Conservation (phyloP, 352 stramenopile species). For the Pythium myriotylum region DNA sequence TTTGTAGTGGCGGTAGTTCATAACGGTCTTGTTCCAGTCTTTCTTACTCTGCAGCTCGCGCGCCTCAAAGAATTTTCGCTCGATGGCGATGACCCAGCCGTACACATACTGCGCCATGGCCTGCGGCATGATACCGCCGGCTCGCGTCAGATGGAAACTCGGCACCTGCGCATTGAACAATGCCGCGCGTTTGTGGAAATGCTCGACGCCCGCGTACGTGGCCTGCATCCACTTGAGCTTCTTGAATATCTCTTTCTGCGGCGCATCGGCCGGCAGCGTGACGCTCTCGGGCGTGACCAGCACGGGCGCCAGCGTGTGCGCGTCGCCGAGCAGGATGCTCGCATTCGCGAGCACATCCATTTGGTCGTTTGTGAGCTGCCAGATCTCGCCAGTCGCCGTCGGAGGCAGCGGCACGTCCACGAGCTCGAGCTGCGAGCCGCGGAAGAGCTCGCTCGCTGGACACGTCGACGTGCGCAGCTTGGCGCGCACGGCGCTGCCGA, state of each 20-base stretch:
- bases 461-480: conserved; percentile 32
- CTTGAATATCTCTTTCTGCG: conserved; percentile 33
- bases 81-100: conserved; percentile 64
- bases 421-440: conserved; percentile 43
- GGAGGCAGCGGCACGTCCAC: conserved; percentile 32
- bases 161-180: conserved; percentile 19
- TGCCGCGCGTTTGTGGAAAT: conserved; percentile 39
- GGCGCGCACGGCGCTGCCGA: conserved; percentile 42
- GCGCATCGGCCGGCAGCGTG: conserved; percentile 10
- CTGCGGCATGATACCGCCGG: conserved; percentile 53
- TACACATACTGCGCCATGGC: conserved; percentile 74
- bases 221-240: conserved; percentile 63
- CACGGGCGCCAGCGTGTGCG: conserved; percentile 43
- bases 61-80: conserved; percentile 64
- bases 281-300: conserved; percentile 33
- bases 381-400: conserved; percentile 22
- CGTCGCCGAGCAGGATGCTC: conserved; percentile 52
- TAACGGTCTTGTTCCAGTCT: conserved; percentile 36
- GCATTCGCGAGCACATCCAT: conserved; percentile 42
- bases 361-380: conserved; percentile 40
- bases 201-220: conserved; percentile 66
- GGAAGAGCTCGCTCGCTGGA: conserved; percentile 47
- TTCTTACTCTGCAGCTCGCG: conserved; percentile 39
- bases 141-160: conserved; percentile 54
- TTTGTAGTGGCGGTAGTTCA: conserved; percentile 50